A percentile compares a stretch with the other conserved stretches of the same genome.
These are phyloP conservation scores for Magnaporthiopsis rhizophila DNA, from an alignment of 2,329 filamentous ascomycete species.

Conservation along the genomic window DNA sequence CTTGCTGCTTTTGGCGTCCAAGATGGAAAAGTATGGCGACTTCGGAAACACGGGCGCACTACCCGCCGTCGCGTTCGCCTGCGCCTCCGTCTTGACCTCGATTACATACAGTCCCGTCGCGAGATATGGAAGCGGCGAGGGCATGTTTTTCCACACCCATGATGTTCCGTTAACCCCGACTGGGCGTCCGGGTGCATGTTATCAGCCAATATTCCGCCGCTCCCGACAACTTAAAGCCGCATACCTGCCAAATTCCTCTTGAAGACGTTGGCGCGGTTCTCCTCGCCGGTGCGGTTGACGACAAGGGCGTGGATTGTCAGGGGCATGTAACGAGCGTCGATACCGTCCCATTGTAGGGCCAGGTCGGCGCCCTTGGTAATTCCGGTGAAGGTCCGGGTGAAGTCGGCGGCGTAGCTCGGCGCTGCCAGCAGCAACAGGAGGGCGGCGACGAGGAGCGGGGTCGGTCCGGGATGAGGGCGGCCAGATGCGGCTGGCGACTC, in stretches of 20 bases:
- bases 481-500: not conserved
- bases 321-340: constrained; percentile 15
- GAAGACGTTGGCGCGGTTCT: constrained; percentile 11
- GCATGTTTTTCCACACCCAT: constrained; percentile 16
- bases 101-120: constrained; percentile 19
- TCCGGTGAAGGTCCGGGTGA: constrained; percentile 18
- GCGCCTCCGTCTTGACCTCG: constrained; percentile 14
- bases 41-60: not conserved
- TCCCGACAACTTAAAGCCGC: not conserved
- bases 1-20: not conserved
- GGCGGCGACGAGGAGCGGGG: not conserved
- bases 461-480: not conserved
- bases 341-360: constrained; percentile 15
- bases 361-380: constrained; percentile 14
- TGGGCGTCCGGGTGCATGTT: not conserved
- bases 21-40: not conserved
- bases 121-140: constrained; percentile 18
- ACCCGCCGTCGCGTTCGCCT: not conserved
- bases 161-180: constrained; percentile 13
- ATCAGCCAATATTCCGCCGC: not conserved
- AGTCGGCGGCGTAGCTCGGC: constrained; percentile 11
- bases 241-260: constrained; percentile 18
- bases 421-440: not conserved
- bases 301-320: constrained; percentile 17
- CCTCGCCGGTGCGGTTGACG: constrained; percentile 14